Base-by-base conservation (phyloP, 331 rosid genomes). In the Erythrophleum ivorense region DNA sequence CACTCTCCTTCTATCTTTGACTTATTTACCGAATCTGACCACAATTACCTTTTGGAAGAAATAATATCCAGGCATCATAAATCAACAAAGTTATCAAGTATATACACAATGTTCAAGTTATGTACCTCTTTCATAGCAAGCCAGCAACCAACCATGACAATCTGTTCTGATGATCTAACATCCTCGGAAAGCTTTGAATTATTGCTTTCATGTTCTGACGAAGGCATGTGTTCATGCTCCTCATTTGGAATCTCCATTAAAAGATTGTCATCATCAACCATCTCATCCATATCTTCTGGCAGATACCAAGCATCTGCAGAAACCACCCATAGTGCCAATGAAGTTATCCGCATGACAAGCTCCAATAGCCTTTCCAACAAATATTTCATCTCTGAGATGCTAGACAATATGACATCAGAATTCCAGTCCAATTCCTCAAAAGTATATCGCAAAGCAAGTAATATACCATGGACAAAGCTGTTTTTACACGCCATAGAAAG, bases 81-180 rank as follows among this genome's bases (percentile, higher is more conserved):
- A 38, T 55, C 64, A 78, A 78, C 11, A 45, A 29, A 66, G 48
- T 59, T 64, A 74, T 36, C 24, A 54, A 75, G 41, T 46, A 71
- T 68, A 21, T 21, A 45, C 11, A 76, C 43, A 62, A 12, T 24
- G 64, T 79, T 62, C 71, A 78, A 62, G 76, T 68, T 43, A 85
- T 76, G 70, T 86, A 96, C 99, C 99, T 96, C 99, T 88, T 96
- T 96, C 99, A 96, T 93, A 45, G 99, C 99, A 64, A 96, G 94
- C 99, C 99, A 96, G 86, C 98, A 96, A 80, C 99, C 98, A 91
- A 92, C 99, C 99, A 96, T 96, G 69, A 96, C 97, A 84, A 83
- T 83, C 86, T 96, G 99, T 55, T 92, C 99, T 8, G 96, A 91
- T 57, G 92, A 78, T 83, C 92, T 87, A 52, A 67, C 89, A 85